Base-by-base conservation (phyloP, 495 filamentous ascomycete genomes). In the Beverwykella pulmonaria region DNA sequence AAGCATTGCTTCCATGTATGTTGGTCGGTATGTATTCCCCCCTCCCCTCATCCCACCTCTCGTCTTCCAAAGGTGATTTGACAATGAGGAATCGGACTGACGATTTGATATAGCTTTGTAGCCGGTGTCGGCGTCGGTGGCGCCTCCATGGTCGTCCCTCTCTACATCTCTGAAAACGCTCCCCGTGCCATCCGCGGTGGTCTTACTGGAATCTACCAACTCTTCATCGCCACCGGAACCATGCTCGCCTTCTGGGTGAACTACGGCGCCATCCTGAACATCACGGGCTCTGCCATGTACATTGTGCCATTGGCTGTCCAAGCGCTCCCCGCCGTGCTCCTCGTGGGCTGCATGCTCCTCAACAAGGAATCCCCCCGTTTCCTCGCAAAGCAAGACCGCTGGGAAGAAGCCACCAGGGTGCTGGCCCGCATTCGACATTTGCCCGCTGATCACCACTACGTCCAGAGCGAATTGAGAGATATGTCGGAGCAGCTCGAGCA, bases 301-400 rank as follows among this genome's bases (percentile, higher is more conserved):
- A 81, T 89, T 71, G 81, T 90, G n/a, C 88, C 89, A 7, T 80
- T 92, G 1, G 79, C 86, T 23, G 79, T 89, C 69, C 89, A 91
- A 71, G 83, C 79, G 8, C 78, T 92, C 0, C 88, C 88, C 1
- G 86, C 88, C 0, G 61, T 87, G 20, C 79, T 86, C 30, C 81
- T 91, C 8, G 83, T 87, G 62, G 26, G 74, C 52, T 82, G 84
- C 67, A 84, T 87, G 80, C 58, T 81, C 0, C 59, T 87, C 20
- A 86, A 84, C 75, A 86, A 88, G 48, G 89, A 91, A 70, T 88
- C 86, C 3, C 89, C 89, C 6, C 82, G 89, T 34, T 91, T 85
- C 81, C 82, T 91, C 17, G 88, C 88, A 9, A 83, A 84, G 53
- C 81, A 83, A 68, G 88, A 90, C 72, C 79, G 83, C 32, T 90